Evolutionary conservation across 768 basidiomycete species (phyloP).

Genomic region (Wakefieldia striispora): DNA sequence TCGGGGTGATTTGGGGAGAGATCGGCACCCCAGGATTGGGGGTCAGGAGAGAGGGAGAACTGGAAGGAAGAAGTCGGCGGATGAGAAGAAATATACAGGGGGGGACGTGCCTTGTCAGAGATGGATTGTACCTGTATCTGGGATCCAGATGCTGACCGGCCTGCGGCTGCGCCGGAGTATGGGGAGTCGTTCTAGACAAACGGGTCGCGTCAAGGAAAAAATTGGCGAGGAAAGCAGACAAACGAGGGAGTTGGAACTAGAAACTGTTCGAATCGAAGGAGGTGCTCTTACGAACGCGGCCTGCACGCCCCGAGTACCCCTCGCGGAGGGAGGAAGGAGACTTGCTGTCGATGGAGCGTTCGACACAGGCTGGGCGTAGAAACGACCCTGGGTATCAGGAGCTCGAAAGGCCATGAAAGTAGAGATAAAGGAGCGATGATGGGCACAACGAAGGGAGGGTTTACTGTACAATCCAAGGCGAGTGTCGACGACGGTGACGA

Average conservation of each 20-base stretch:
- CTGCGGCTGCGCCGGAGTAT: conserved; percentile 34
- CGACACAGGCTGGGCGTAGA: conserved; percentile 38
- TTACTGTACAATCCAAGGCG: background rate
- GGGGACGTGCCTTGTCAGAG: conserved; percentile 53
- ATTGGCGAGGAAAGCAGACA: conserved; percentile 10
- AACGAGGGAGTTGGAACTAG: conserved; percentile 45
- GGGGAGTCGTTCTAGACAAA: conserved; percentile 39
- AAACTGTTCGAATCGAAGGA: conserved; percentile 32
- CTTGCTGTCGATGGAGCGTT: conserved; percentile 51
- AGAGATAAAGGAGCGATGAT: conserved; percentile 18
- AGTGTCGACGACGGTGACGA: background rate
- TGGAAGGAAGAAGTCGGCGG: conserved; percentile 24
- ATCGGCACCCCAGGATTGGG: conserved; percentile 68
- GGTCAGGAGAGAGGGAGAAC: conserved; percentile 76
- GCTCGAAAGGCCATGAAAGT: conserved; percentile 22
- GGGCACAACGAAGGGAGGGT: background rate
- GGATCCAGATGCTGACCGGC: conserved; percentile 22
- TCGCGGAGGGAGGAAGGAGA: conserved; percentile 42
- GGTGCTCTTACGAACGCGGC: conserved; percentile 44
- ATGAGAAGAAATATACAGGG: background rate
- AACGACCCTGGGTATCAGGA: conserved; percentile 41
- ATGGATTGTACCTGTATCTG: conserved; percentile 42
- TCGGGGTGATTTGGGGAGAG: conserved; percentile 56
- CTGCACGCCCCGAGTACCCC: conserved; percentile 34
- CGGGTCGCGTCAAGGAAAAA: background rate